phyloP scores from a whole-genome alignment of 2,329 filamentous ascomycete species.

The Seiridium unicorne region DNA sequence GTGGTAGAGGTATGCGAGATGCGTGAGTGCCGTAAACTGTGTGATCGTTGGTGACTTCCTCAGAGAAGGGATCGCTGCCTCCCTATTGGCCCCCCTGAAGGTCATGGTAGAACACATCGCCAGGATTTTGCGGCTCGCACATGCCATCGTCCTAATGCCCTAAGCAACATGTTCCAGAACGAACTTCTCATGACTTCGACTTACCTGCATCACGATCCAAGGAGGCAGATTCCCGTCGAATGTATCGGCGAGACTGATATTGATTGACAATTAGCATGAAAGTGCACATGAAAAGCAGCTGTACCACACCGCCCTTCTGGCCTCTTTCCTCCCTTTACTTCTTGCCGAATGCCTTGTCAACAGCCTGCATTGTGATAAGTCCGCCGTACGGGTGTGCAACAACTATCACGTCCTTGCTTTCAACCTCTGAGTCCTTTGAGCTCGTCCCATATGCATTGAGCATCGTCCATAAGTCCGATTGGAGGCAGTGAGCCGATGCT shows the following conservation, averaged over 20 bases:
- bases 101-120: not conserved
- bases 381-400: not conserved
- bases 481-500: not conserved
- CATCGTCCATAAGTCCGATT: not conserved
- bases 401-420: not conserved
- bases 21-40: not conserved
- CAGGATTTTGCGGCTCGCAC: not conserved
- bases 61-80: not conserved
- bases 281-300: not conserved
- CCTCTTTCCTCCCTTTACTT: not conserved
- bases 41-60: not conserved
- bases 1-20: not conserved
- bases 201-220: not conserved
- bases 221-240: not conserved
- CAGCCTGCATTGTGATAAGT: not conserved
- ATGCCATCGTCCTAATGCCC: not conserved
- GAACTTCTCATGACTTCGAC: not conserved
- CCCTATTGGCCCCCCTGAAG: not conserved
- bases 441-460: not conserved
- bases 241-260: not conserved
- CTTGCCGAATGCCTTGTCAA: not conserved
- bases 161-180: too few relatives aligned
- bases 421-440: not conserved
- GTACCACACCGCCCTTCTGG: not conserved
- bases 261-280: not conserved